Base-by-base conservation (phyloP, 169 alveolate species). In the Plasmodium cynomolgi region DNA sequence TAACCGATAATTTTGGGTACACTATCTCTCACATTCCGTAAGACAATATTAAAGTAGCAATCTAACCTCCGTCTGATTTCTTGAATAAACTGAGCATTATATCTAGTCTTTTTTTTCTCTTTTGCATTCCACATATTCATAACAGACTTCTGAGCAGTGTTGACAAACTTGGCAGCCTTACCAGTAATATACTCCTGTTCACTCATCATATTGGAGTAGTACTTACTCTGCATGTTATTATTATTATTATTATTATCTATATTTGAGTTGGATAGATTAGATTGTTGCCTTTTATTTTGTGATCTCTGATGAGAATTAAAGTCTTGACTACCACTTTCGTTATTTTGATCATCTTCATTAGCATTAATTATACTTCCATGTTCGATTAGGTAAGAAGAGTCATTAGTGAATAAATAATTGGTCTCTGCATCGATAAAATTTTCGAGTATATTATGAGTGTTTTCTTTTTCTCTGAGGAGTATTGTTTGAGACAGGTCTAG, bases 1-100 rank as follows among this genome's bases (percentile, higher is more conserved):
- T 97, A 98, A 11, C 99, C 99, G 79, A 99, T 98, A 23, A 97
- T 96, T 96, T 99, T 99, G 1, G 99, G 99, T 17, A 99, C 98
- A 20, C 99, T 95, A 96, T 99, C 99, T 95, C 99, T 97, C 47
- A 99, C 98, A 93, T 98, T 98, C 93, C 99, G 98, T 17, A 99
- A 97, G 23, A 99, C 99, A 23, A 99, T 96, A 56, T 97, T 97
- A 97, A 98, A 99, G 95, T 99, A 99, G 23, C 98, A 97, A 93
- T 99, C 99, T 34, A 99, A 96, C 84, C 99, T 97, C 31, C 98
- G 96, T 85, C 99, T 97, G 84, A 99, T 97, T 96, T 98, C 99
- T 93, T 96, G 97, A 6, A 98, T 97, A 92, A 98, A 98, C 47
- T 95, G 97, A 47, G 97, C 75, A 97, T 97, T 92, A 96, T 97